Percentiles rank a stretch among this genome's conserved stretches.
phyloP scores from a whole-genome alignment of 805 yeast species.

The Saccharomyces paradoxus region DNA sequence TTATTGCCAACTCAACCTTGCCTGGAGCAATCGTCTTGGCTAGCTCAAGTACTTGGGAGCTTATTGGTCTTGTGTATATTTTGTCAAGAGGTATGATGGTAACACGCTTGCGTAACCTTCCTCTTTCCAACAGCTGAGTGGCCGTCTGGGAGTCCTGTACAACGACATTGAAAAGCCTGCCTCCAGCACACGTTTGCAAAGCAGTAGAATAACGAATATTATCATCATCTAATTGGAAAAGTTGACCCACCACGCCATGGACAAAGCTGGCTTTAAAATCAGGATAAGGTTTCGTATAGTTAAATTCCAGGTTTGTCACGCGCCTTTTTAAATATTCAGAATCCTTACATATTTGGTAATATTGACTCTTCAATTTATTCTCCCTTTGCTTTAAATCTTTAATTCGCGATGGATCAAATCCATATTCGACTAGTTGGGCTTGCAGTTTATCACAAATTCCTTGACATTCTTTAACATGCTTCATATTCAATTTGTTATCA shows the following conservation, averaged over 20 bases:
- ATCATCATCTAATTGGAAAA: slow-evolving; percentile 54
- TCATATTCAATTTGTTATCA: slow-evolving; percentile 38
- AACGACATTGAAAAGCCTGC: slow-evolving; percentile 77
- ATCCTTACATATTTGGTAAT: slow-evolving; percentile 38
- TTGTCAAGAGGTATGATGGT: slow-evolving; percentile 90
- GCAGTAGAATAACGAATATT: slow-evolving; percentile 66
- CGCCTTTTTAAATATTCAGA: slow-evolving; percentile 51
- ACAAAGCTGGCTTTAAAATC: slow-evolving; percentile 56
- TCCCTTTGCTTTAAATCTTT: slow-evolving; percentile 42
- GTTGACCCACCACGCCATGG: slow-evolving; percentile 83
- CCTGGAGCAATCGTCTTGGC: slow-evolving; percentile 79
- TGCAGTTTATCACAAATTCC: slow-evolving; percentile 32
- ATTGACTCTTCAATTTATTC: slow-evolving; percentile 35
- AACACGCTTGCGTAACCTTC: slow-evolving; percentile 70
- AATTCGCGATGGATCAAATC: slow-evolving; percentile 45
- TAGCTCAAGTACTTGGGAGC: slow-evolving; percentile 42
- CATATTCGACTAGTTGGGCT: slow-evolving; percentile 40
- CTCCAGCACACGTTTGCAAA: slow-evolving; percentile 90
- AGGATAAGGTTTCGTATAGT: slow-evolving; percentile 56
- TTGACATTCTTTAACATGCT: slow-evolving; percentile 32
- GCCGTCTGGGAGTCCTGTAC: slow-evolving; percentile 85
- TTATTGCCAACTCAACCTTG: slow-evolving; percentile 81
- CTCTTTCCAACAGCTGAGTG: slow-evolving; percentile 69
- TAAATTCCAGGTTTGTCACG: slow-evolving; percentile 68
- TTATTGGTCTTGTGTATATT: slow-evolving; percentile 54